A percentile compares a stretch with the other conserved stretches of the same genome.
phyloP scores from a whole-genome alignment of 305 asterid species.

The Rubia occidens region DNA sequence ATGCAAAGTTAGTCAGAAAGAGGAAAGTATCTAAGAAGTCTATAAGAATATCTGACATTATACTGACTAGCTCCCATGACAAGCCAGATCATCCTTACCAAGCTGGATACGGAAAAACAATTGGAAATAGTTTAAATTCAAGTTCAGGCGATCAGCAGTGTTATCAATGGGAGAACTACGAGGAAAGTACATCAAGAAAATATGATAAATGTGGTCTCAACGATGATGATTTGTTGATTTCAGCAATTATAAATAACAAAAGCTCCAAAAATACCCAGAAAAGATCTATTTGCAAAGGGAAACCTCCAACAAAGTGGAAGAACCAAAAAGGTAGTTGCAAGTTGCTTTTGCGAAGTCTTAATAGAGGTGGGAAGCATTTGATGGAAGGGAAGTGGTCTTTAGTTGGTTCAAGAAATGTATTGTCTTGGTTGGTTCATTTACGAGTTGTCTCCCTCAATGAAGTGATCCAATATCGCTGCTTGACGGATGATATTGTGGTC shows the following conservation, averaged over 20 bases:
- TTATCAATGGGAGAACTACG: conserved; percentile 8
- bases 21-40: conserved; percentile 53
- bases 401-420: conserved; percentile 55
- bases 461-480: conserved; percentile 60
- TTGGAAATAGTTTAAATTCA: conserved; percentile 7
- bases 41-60: conserved; percentile 58
- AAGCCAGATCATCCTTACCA: conserved; percentile 11
- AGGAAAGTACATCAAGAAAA: conserved; percentile 30
- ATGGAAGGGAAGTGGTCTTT: conserved; percentile 70
- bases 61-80: conserved; percentile 30
- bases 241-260: conserved; percentile 58
- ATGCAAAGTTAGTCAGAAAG: conserved; percentile 13
- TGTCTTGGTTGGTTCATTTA: conserved; percentile 79
- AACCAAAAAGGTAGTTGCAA: conserved; percentile 69
- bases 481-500: conserved; percentile 43
- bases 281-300: conserved; percentile 40
- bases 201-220: conserved; percentile 37
- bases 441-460: conserved; percentile 56
- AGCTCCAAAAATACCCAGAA: conserved; percentile 36
- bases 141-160: conserved; percentile 7
- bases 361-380: conserved; percentile 53
- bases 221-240: conserved; percentile 75
- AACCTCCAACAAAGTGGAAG: conserved; percentile 52
- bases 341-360: conserved; percentile 62
- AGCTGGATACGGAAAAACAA: conserved; percentile 13